Base-by-base conservation (phyloP, 2,329 filamentous ascomycete species). In the Phialocephala sp. region DNA sequence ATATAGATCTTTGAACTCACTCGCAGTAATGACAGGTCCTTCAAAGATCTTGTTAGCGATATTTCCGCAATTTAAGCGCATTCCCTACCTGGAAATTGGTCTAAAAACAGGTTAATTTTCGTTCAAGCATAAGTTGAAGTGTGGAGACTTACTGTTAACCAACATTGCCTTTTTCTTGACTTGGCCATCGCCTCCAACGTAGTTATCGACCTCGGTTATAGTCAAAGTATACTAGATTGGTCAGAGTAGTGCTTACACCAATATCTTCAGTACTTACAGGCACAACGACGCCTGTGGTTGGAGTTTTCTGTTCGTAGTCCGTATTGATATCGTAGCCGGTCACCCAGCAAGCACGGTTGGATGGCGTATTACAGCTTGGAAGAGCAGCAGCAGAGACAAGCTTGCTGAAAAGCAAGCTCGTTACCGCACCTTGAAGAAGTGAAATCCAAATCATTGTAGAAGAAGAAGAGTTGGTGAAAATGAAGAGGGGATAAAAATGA, bases 321-420 rank as follows among this genome's bases (percentile, higher is more conserved):
- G 66, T 68, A 9, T 62, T 45, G 47, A 68, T 68, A 22, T 59
- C 52, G 52, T 57, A 60, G 45, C 35, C 50, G 60, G 52, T 43
- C n/a, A 39, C 58, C 66, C 66, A 68, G 50, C 66, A 68, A 43
- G 60, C 60, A 58, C 61, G 65, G 22, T 63, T 62, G 12, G 39
- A 37, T n/a, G 65, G 57, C n/a, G 55, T 66, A 27, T 66, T 63
- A 57, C 64, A 63, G n/a, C 60, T 62, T 12, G 59, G 60, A 60
- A 60, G 55, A 32, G 56, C 57, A 60, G 60, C 64, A 27, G 56
- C 47, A 27, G 45, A 15, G 15, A 27, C 50, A 39, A 59, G 60
- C 20, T 45, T 32, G 4, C 35, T 37, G 4, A 66, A 54, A 45
- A 66, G 55, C 47, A 66, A 66, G 22, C 45, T 32, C 27, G 55